phyloP scores from a whole-genome alignment of 371 early-diverging fungal genomes.

The Mucor saturninus region DNA sequence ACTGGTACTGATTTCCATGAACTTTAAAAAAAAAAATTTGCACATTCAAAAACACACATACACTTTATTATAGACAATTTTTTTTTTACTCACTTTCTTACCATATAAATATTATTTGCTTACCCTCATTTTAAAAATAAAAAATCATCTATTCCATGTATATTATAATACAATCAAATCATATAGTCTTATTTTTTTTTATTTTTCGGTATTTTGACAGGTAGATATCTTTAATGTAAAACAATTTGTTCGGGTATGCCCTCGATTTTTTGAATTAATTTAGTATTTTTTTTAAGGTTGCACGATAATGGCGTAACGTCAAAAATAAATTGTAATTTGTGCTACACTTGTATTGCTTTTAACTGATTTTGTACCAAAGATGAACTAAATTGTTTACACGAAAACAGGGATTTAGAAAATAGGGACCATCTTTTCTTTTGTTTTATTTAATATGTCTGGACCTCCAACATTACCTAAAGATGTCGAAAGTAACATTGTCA shows the following conservation, averaged over 20 bases:
- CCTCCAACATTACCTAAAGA: not conserved
- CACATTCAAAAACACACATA: not conserved
- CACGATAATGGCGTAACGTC: not conserved
- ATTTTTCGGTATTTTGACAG: too few relatives aligned
- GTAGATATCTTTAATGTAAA: too few relatives aligned
- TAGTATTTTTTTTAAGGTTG: too few relatives aligned
- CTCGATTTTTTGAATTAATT: too few relatives aligned
- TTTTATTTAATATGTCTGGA: not conserved
- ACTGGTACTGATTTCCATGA: constrained; percentile 82
- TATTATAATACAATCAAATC: not conserved
- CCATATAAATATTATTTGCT: not conserved
- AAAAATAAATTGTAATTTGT: not conserved
- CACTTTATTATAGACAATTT: not conserved
- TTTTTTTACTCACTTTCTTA: not conserved
- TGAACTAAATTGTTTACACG: not conserved
- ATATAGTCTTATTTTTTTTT: too few relatives aligned
- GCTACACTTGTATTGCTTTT: not conserved
- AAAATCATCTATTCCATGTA: not conserved
- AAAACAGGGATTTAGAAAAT: not conserved
- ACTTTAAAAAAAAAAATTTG: constrained; percentile 21
- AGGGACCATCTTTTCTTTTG: not conserved
- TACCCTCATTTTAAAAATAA: not conserved
- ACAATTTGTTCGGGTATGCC: too few relatives aligned
- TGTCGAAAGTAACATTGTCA: not conserved
- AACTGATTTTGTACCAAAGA: not conserved